Base-by-base conservation (phyloP, 129 eudicot genomes). In the Erigeron canadensis region DNA sequence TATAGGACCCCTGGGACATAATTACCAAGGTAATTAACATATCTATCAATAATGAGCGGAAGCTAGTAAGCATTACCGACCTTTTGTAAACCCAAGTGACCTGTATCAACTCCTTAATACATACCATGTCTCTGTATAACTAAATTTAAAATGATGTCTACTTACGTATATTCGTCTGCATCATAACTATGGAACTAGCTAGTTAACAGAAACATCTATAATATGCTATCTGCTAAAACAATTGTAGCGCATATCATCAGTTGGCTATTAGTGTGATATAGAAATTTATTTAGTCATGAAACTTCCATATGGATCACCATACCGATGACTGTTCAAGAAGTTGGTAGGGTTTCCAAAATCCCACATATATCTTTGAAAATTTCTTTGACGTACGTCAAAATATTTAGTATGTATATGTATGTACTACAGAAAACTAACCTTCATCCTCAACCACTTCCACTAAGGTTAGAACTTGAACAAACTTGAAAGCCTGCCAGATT, bases 1-100 rank as follows among this genome's bases (percentile, higher is more conserved):
- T 84, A 86, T 82, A 65, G 68, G 66, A 79, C 75, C 58, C 64
- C 79, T 23, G 75, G 70, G 71, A 65, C 73, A 41, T 63, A 78
- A 57, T n/a, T n/a, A n/a, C 73, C 38, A 83, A 78, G 86, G 70
- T 82, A 82, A n/a, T n/a, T n/a, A n/a, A 57, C 19, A 46, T 39
- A 62, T 19, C 0, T 10, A 63, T 1, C 22, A 41, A 18, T 16
- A n/a, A 60, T 60, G 41, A 60, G 65, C 65, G 13, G 65, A 41
- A 38, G 40, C 38, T 1, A 39, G 22, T 9, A 7, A 55, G 23
- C 8, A 45, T 6, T 51, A 51, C 15, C 17, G 23, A 55, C 10
- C 37, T 18, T 21, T 15, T 10, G 18, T 10, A 18, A 55, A 55
- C 17, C 17, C 61, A 55, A 0, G 37, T 18, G 61, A 18, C 61